Evolutionary conservation across 2,329 filamentous ascomycete species (phyloP).

Genomic region (Teratosphaeria epicoccoides): DNA sequence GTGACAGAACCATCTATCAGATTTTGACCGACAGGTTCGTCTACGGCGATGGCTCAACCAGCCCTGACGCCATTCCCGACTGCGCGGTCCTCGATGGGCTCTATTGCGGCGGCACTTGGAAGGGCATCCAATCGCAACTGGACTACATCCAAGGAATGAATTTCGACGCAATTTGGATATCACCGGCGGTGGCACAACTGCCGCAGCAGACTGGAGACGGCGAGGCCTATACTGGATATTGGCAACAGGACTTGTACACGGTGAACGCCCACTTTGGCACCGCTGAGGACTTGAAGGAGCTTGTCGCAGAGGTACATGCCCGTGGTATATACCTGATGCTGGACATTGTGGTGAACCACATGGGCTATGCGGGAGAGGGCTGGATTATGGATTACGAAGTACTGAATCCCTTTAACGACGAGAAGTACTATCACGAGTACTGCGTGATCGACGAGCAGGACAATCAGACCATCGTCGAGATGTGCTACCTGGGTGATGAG

Average conservation of each 20-base stretch:
- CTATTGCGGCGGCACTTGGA: slow-evolving; percentile 33
- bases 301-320: slow-evolving; percentile 45
- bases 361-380: slow-evolving; percentile 36
- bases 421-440: slow-evolving; percentile 50
- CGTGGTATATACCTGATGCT: slow-evolving; percentile 51
- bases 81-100: slow-evolving; percentile 20
- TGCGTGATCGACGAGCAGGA: slow-evolving; percentile 45
- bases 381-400: slow-evolving; percentile 42
- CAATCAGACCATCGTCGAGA: slow-evolving; percentile 31
- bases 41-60: slow-evolving; percentile 14
- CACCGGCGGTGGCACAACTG: slow-evolving; percentile 35
- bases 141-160: slow-evolving; percentile 35
- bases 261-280: slow-evolving; percentile 52
- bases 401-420: slow-evolving; percentile 45
- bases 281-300: slow-evolving; percentile 45
- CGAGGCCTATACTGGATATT: slow-evolving; percentile 37
- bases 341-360: slow-evolving; percentile 49
- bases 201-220: slow-evolving; percentile 33
- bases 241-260: slow-evolving; percentile 37
- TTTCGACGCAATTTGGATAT: slow-evolving; percentile 41
- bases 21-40: slow-evolving; percentile 31
- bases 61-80: slow-evolving; percentile 4
- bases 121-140: slow-evolving; percentile 31
- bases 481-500: slow-evolving; percentile 43
- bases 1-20: slow-evolving; percentile 30